Base-by-base conservation (phyloP, 2,329 filamentous ascomycete species). In the Colletotrichum filicis region DNA sequence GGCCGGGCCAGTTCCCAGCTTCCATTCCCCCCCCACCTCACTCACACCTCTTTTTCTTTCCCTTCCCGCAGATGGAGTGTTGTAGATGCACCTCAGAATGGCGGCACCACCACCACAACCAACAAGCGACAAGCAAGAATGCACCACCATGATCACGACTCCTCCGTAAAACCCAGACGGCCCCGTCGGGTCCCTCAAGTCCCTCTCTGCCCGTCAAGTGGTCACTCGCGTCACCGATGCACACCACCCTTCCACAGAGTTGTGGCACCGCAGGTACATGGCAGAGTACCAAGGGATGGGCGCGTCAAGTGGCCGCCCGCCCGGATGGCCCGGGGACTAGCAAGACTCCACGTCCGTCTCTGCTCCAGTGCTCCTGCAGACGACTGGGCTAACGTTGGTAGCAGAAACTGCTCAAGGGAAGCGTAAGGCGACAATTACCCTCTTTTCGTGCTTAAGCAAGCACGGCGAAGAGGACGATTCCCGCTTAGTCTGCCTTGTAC, bases 1-100 rank as follows among this genome's bases (percentile, higher is more conserved):
- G 69, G 69, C 69, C 69, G 66, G 57, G 65, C 58, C 55, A 74
- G 77, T 76, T 74, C 76, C 74, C 77, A 76, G 37, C 76, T 77
- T 73, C 63, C 68, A 46, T 62, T 58, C 26, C 24, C 24, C 52
- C 58, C 74, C 76, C 73, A 78, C 77, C 52, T 77, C 77, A 74
- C 63, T 70, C 53, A 65, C 66, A 53, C 26, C 58, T 56, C 32
- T 65, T 28, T 60, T 28, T 52, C n/a, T 52, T 42, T 58, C 16
- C 30, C 46, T n/a, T 59, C 42, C 64, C 58, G 59, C 66, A 26
- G 66, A 73, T 52, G 49, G 28, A 64, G 53, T 28, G 42, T 52
- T 69, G 59, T 69, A 68, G 30, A 68, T 68, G 65, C 59, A 58
- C 68, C 49, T 68, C 57, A 37, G 28, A 32, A 37, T 22, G 42